phyloP scores from a whole-genome alignment of 768 basidiomycete species.

The Russula abietina region DNA sequence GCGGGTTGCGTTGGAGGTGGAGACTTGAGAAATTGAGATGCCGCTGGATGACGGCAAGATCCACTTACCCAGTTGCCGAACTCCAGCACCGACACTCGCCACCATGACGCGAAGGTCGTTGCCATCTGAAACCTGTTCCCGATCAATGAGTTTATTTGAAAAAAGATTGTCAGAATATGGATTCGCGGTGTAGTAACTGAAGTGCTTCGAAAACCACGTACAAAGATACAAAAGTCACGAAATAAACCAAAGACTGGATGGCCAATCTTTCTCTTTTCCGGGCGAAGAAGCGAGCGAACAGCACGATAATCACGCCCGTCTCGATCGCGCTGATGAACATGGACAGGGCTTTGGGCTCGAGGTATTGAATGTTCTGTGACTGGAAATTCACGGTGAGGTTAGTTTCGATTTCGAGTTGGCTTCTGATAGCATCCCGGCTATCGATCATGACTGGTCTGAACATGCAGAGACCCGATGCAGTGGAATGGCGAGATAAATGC shows the following conservation, averaged over 20 bases:
- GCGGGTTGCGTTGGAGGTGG: neutral
- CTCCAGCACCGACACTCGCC: slow-evolving; percentile 26
- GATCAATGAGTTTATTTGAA: neutral
- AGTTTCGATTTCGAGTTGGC: no score
- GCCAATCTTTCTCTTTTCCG: slow-evolving; percentile 21
- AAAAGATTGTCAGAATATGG: no score
- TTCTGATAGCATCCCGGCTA: neutral
- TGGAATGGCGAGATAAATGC: neutral
- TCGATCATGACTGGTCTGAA: neutral
- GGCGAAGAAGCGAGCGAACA: slow-evolving; percentile 27
- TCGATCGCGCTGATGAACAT: slow-evolving; percentile 27
- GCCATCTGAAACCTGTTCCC: slow-evolving; percentile 25
- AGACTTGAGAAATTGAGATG: neutral
- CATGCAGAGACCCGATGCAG: neutral
- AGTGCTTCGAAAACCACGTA: slow-evolving; percentile 12
- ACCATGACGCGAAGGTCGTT: slow-evolving; percentile 24
- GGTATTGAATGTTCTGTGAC: slow-evolving; percentile 6
- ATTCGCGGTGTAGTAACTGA: neutral
- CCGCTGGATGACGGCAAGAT: neutral
- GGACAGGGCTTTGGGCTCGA: slow-evolving; percentile 26
- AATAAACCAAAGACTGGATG: slow-evolving; percentile 26
- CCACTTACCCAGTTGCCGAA: slow-evolving; percentile 28
- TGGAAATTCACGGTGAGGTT: neutral
- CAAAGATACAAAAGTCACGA: slow-evolving; percentile 27
- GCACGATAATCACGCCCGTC: slow-evolving; percentile 28